These are phyloP conservation scores for Zasmidium angulare DNA, from an alignment of 2,329 filamentous ascomycete species.

Conservation along the genomic window DNA sequence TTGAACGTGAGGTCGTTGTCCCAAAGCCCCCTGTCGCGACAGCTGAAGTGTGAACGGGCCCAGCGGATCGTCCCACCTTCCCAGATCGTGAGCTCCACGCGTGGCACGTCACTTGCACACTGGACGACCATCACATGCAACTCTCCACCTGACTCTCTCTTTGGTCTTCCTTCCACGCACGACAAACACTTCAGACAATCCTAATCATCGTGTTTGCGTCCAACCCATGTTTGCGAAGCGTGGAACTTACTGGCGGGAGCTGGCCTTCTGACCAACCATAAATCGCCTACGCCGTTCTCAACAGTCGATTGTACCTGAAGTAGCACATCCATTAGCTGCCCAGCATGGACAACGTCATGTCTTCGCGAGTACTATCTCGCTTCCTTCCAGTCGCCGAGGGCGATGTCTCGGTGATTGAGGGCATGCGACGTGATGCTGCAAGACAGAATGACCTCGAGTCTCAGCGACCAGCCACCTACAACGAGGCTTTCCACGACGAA, in stretches of 20 bases:
- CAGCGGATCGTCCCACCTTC: background rate
- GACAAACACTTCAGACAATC: background rate
- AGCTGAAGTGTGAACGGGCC: background rate
- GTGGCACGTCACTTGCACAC: background rate
- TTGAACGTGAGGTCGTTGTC: background rate
- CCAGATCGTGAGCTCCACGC: background rate
- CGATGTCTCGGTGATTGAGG: conserved; percentile 40
- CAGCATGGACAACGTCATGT: conserved; percentile 41
- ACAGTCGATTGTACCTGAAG: background rate
- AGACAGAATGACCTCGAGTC: conserved; percentile 40
- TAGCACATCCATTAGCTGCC: background rate
- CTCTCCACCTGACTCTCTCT: background rate
- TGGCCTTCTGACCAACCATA: background rate
- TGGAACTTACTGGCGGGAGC: background rate
- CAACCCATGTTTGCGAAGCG: background rate
- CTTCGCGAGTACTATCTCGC: conserved; percentile 55
- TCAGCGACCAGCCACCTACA: conserved; percentile 46
- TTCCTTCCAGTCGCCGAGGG: conserved; percentile 44
- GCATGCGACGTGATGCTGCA: conserved; percentile 46
- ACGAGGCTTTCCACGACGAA: conserved; percentile 54
- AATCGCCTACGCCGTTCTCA: background rate
- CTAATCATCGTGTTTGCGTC: background rate
- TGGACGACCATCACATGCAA: background rate
- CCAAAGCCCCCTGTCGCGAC: background rate
- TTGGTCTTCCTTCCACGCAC: background rate